Conservation (phyloP, 1,284 basidiomycete species). For the Xerocomus subilludens region DNA sequence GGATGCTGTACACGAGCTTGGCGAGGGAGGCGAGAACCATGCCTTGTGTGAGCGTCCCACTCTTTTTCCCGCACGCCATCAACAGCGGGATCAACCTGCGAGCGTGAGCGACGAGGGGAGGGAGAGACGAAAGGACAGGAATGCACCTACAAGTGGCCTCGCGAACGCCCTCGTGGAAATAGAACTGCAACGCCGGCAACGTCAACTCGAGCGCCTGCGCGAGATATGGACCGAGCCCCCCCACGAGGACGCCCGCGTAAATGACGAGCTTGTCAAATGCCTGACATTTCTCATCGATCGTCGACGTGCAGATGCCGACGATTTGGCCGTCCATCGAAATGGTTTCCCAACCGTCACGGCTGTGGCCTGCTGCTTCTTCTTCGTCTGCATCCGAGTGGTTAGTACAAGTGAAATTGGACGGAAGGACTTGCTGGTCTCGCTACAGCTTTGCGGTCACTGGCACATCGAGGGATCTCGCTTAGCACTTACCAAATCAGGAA, state of each 20-base stretch:
- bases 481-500: neutral
- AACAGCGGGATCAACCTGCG: slow-evolving; percentile 73
- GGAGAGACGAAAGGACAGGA: too few species aligned
- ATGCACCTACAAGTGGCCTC: slow-evolving; percentile 62
- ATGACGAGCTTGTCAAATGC: slow-evolving; percentile 87
- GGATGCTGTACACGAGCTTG: slow-evolving; percentile 74
- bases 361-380: slow-evolving; percentile 66
- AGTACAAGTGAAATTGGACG: neutral
- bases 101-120: too few species aligned
- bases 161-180: slow-evolving; percentile 84
- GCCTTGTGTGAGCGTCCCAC: slow-evolving; percentile 70
- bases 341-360: slow-evolving; percentile 80
- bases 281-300: slow-evolving; percentile 87
- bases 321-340: slow-evolving; percentile 79
- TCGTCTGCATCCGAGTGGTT: slow-evolving; percentile 50
- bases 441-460: slow-evolving; percentile 12
- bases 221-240: slow-evolving; percentile 78
- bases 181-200: slow-evolving; percentile 75
- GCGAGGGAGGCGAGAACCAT: slow-evolving; percentile 78
- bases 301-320: slow-evolving; percentile 80
- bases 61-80: slow-evolving; percentile 75
- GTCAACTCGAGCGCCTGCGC: slow-evolving; percentile 76
- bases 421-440: neutral
- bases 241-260: slow-evolving; percentile 77
- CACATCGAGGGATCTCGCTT: slow-evolving; percentile 2